phyloP scores from a whole-genome alignment of 768 basidiomycete genomes.

The Tylopilus vinaceipallidus region DNA sequence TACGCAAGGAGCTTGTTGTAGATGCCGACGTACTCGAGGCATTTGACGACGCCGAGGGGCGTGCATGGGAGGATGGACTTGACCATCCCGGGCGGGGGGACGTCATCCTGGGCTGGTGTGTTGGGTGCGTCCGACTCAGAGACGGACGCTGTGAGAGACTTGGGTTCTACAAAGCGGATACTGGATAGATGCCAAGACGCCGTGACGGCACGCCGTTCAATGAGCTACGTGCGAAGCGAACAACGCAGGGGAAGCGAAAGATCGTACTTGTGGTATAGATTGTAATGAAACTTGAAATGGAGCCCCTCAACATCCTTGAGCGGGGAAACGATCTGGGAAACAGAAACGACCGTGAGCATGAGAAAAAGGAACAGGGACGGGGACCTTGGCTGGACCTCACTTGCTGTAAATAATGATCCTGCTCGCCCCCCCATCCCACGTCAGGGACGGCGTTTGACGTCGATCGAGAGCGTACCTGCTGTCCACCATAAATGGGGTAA shows the following conservation, averaged over 20 bases:
- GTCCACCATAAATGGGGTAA: conserved; percentile 91
- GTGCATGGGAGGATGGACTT: conserved; percentile 98
- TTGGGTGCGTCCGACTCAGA: conserved; percentile 31
- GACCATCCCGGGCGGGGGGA: conserved; percentile 79
- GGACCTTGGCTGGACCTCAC: conserved; percentile 34
- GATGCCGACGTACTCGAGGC: conserved; percentile 84
- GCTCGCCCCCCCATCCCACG: not conserved
- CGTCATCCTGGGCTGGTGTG: conserved; percentile 45
- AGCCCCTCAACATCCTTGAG: conserved; percentile 98
- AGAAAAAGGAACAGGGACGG: not conserved
- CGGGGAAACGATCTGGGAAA: conserved; percentile 79
- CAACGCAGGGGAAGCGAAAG: too few relatives aligned
- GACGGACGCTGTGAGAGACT: conserved; percentile 55
- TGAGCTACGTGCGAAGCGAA: not conserved
- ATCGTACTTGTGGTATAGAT: conserved; percentile 89
- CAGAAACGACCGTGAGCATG: not conserved
- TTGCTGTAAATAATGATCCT: conserved; percentile 98
- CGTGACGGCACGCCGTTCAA: not conserved
- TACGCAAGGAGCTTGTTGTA: conserved; percentile 92
- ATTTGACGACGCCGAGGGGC: conserved; percentile 94
- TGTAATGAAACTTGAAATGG: conserved; percentile 93
- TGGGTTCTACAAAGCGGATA: conserved; percentile 88
- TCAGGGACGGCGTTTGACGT: conserved; percentile 1
- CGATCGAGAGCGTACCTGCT: conserved; percentile 56
- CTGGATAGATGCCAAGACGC: conserved; percentile 41